Percentiles rank a stretch among this genome's conserved stretches.
Conservation (phyloP, 1,139 yeast species). For the Komagataea norvegica region DNA sequence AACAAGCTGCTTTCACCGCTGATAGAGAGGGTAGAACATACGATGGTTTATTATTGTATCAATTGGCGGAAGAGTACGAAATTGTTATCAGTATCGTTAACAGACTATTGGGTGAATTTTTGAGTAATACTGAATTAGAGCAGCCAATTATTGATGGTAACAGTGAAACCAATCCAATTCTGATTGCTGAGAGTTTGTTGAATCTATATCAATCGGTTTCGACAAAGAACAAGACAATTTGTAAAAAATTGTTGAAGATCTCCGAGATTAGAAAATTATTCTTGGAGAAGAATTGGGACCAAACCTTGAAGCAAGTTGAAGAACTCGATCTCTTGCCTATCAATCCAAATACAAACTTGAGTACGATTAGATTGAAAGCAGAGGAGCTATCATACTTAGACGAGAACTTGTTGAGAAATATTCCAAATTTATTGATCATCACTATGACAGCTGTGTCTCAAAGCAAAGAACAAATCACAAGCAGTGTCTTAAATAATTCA, state of each 20-base stretch:
- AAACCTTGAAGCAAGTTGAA: constrained; percentile 52
- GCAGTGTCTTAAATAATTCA: constrained; percentile 45
- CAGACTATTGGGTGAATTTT: constrained; percentile 71
- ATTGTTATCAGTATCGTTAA: constrained; percentile 78
- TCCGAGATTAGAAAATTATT: constrained; percentile 64
- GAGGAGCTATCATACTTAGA: constrained; percentile 58
- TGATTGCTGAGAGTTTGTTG: constrained; percentile 55
- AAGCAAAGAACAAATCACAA: constrained; percentile 42
- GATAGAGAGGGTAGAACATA: constrained; percentile 88
- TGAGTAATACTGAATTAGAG: constrained; percentile 70
- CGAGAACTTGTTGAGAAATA: constrained; percentile 69
- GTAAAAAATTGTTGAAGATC: constrained; percentile 58
- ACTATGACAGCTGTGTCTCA: constrained; percentile 76
- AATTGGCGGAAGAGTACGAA: constrained; percentile 83
- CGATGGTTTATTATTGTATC: constrained; percentile 83
- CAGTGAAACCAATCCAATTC: constrained; percentile 38
- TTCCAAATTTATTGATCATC: constrained; percentile 76
- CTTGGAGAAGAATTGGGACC: constrained; percentile 55
- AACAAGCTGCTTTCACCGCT: constrained; percentile 80
- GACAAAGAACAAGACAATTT: constrained; percentile 52
- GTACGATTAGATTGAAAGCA: constrained; percentile 42
- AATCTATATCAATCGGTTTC: constrained; percentile 46
- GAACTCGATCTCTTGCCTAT: constrained; percentile 65
- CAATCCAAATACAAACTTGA: constrained; percentile 29
- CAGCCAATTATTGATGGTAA: constrained; percentile 46